A percentile compares a stretch with the other conserved stretches of the same genome.
These are phyloP conservation scores for Phytophthora sp. DNA, from an alignment of 352 stramenopile species.

Conservation along the genomic window DNA sequence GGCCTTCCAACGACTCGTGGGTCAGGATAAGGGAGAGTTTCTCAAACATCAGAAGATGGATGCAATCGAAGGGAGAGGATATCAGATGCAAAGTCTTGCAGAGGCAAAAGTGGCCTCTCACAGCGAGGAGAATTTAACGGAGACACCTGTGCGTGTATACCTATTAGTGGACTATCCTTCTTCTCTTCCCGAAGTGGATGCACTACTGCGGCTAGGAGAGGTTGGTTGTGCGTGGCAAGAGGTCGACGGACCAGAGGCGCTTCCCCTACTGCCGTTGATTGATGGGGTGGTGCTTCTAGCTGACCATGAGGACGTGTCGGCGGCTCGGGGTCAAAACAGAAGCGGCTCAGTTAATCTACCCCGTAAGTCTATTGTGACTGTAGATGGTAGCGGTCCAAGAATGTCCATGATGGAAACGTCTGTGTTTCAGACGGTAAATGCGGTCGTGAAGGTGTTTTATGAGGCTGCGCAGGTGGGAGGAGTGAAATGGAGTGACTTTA, in stretches of 20 bases:
- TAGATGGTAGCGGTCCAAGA: neutral
- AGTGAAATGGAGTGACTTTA: constrained; percentile 81
- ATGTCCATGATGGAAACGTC: constrained; percentile 23
- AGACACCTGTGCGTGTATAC: constrained; percentile 51
- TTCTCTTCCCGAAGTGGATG: constrained; percentile 52
- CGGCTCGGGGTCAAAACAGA: constrained; percentile 12
- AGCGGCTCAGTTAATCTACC: constrained; percentile 4
- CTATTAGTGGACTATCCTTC: constrained; percentile 67
- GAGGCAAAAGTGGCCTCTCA: neutral
- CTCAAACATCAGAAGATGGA: constrained; percentile 11
- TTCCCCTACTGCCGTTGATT: constrained; percentile 60
- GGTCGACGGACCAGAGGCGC: constrained; percentile 10
- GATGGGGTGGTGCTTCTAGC: constrained; percentile 63
- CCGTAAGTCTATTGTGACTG: constrained; percentile 7
- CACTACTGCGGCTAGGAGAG: constrained; percentile 52
- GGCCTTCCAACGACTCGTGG: constrained; percentile 60
- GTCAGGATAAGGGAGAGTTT: constrained; percentile 51
- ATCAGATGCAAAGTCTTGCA: neutral
- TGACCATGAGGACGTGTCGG: constrained; percentile 22
- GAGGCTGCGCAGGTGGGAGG: constrained; percentile 48
- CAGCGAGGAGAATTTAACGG: neutral
- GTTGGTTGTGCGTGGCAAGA: constrained; percentile 17
- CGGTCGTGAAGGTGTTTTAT: constrained; percentile 47
- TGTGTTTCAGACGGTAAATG: constrained; percentile 52
- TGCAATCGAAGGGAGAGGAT: neutral